Base-by-base conservation (phyloP, 805 yeast genomes). In the Candida fluviatilis region DNA sequence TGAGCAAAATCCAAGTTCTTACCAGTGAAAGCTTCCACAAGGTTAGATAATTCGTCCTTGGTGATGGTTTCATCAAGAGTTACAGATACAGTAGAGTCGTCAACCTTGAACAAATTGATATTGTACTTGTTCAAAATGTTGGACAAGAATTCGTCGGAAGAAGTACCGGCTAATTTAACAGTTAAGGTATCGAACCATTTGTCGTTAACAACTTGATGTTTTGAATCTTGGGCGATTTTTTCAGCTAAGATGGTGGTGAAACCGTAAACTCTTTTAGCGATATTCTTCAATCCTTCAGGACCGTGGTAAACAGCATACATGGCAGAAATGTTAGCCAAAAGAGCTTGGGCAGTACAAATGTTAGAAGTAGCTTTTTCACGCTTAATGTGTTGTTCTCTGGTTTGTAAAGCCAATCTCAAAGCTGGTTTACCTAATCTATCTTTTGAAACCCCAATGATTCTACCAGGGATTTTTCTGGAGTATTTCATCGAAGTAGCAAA, bases 241-340 rank as follows among this genome's bases (percentile, higher is more conserved):
- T 67, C 51, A 5, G 96, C 95, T 40, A 93, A 72, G 13, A 85
- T 52, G 1, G 82, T 64, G 7, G 98, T 84, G 54, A 76, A 69
- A 1, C 88, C 86, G 59, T 82, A 76, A 15, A 89, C 80, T 53
- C 95, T 76, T 34, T 65, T 57, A 4, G 98, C 91, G 48, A 93
- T 93, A 38, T 76, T 71, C 52, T 70, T 75, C 52, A 93, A 71
- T 10, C 97, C 96, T 49, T 80, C 71, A 11, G 95, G 90, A 27
- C 99, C 99, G 56, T 93, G 99, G 65, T 90, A 93, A 21, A 93
- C 95, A 4, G 90, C 96, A 59, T 91, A 93, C 77, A 84, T 88
- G 18, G 97, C 89, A 16, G 97, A 82, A 69, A 93, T 88, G 60
- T 93, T 93, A 14, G 99, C 99, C 46, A 93, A 69, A 39, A 93